These are phyloP conservation scores for Candida berthetii DNA, from an alignment of 805 yeast genomes.

Conservation along the genomic window DNA sequence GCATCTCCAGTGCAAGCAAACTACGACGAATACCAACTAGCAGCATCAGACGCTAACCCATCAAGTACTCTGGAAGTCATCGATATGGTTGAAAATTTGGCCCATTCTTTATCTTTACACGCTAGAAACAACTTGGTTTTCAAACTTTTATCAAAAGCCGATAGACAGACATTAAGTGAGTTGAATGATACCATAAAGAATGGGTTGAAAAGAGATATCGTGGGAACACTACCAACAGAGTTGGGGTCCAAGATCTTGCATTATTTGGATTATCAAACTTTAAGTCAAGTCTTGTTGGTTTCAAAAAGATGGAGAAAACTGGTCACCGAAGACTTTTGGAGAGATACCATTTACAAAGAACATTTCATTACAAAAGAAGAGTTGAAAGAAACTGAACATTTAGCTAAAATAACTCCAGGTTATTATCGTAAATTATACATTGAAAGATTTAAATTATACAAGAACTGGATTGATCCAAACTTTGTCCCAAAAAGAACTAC, in stretches of 20 bases:
- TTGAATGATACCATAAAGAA: slow-evolving; percentile 44
- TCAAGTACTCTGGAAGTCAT: slow-evolving; percentile 4
- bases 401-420: slow-evolving; percentile 13
- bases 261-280: slow-evolving; percentile 55
- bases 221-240: slow-evolving; percentile 70
- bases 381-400: slow-evolving; percentile 25
- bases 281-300: slow-evolving; percentile 57
- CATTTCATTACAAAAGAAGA: slow-evolving; percentile 44
- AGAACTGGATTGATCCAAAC: slow-evolving; percentile 75
- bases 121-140: slow-evolving; percentile 45
- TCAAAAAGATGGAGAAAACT: slow-evolving; percentile 64
- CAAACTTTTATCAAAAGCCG: slow-evolving; percentile 49
- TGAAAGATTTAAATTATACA: slow-evolving; percentile 22
- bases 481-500: slow-evolving; percentile 64
- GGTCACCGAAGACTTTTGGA: slow-evolving; percentile 69
- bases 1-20: slow-evolving; percentile 46
- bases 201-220: slow-evolving; percentile 66
- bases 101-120: slow-evolving; percentile 29
- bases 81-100: slow-evolving; percentile 7
- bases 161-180: slow-evolving; percentile 56
- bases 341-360: slow-evolving; percentile 54
- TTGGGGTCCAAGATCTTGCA: slow-evolving; percentile 58
- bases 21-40: slow-evolving; percentile 11
- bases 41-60: neutral
- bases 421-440: slow-evolving; percentile 9